Base-by-base conservation (phyloP, 2,329 filamentous ascomycete genomes). In the Trichophyton rubrum region DNA sequence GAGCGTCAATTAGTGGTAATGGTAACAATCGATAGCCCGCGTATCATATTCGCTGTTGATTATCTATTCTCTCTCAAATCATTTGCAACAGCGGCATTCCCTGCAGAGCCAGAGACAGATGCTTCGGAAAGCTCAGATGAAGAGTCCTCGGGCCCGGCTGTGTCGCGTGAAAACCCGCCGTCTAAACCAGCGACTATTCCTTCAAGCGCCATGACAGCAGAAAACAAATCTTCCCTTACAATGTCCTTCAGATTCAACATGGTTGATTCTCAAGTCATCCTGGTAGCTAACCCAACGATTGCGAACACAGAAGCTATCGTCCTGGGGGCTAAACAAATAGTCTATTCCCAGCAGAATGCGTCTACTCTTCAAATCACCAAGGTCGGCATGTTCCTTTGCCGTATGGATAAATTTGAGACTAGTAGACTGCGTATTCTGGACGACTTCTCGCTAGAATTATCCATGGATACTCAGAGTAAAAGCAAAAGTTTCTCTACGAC, bases 351-450 rank as follows among this genome's bases (percentile, higher is more conserved):
- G 68, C 95, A 99, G 72, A 90, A 97, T 75, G 89, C 92, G 7
- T 82, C 95, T 66, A 96, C 93, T 0, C 82, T 99, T 69, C 92
- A 99, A 70, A 85, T 99, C 2, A 91, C 90, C 6, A 86, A 97
- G 69, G 83, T 97, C 59, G 93, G 93, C 67, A 99, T 99, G 93
- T 99, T 96, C 72, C 75, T 99, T 35, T 99, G 95, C 70, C 88
- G 93, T 11, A 99, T 99, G 93, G 95, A 99, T 73, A 89, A 86
- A 64, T 97, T 97, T 67, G 92, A 99, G 66, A 90, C 88, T 2
- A 91, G 87, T 45, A 85, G 90, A 41, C 80, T 99, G 55, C 85
- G 93, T 17, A 96, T 99, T 63, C 83, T 99, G 35, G 95, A 99
- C 70, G 91, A 99, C 73, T 99, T 99, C 71, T 96, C 90, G 2